Evolutionary conservation across 768 basidiomycete species (phyloP), one percentile per base, ranked within the genome.

Genomic region (Pleurotus cornucopiae): DNA sequence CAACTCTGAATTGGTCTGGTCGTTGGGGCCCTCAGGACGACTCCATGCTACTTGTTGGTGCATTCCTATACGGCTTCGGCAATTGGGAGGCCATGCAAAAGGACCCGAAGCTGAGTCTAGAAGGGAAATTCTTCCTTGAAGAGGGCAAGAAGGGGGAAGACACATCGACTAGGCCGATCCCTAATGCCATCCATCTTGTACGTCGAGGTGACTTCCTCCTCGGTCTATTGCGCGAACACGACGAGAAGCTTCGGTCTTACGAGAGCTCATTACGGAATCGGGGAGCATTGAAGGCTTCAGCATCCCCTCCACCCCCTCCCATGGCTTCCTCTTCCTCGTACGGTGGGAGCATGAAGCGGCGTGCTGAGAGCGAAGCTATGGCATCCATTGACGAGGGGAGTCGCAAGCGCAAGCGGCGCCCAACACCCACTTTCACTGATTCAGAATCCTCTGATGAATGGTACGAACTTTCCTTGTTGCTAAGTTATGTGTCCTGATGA

Each of bases 171-270:
- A 83, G 91, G 65, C 91, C 91, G 6, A 96, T 96, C 63, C 97
- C 97, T 37, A 97, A 95, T 64, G 93, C 97, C 26, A 98, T 99
- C 59, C 97, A 99, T 71, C 88, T 99, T 47, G 96, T 98, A 41
- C 89, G 97, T 49, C 84, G 97, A 53, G 96, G 95, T 39, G 97
- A 98, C 71, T 99, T 94, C 73, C 82, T 98, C 57, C 76, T 94
- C 59, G 76, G 89, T 57, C 77, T 92, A 60, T 74, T 96, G 63
- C 84, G 86, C 51, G 94, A 95, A 70, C 86, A 93, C 71, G 86
- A 91, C 65, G 93, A 94, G 76, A 92, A 91, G 79, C 74, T 94
- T 71, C 88, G 88, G 70, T 89, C 89, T 68, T 91, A 91, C 66
- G 90, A 92, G 76, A 86, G 80, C 66, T 88, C 87, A 60, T 76